phyloP scores from a whole-genome alignment of 176 grass and related monocot species.

The Stipa capillata region DNA sequence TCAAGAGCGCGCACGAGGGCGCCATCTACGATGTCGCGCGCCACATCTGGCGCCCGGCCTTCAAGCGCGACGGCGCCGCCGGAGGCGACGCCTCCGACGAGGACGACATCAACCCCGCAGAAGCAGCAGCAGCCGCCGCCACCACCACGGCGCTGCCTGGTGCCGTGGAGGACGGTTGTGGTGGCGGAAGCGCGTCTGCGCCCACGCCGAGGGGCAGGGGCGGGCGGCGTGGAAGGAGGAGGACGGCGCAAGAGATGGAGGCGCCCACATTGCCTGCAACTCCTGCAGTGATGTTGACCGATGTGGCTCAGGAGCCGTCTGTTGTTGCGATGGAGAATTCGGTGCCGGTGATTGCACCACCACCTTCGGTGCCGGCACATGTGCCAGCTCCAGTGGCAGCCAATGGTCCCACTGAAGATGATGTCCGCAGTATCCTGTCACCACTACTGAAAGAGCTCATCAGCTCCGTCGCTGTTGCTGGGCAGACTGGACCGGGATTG shows the following conservation, averaged over 20 bases:
- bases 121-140: not conserved
- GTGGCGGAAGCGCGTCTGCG: slow-evolving; percentile 8
- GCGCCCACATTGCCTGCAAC: slow-evolving; percentile 6
- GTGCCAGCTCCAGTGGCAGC: not conserved
- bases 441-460: slow-evolving; percentile 75
- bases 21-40: slow-evolving; percentile 75
- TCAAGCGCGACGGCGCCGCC: slow-evolving; percentile 42
- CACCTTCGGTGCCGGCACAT: too few species aligned
- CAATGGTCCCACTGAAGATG: slow-evolving; percentile 39
- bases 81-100: slow-evolving; percentile 59
- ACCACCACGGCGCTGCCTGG: not conserved
- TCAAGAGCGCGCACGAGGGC: slow-evolving; percentile 67
- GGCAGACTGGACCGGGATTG: slow-evolving; percentile 29
- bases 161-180: not conserved
- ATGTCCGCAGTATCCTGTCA: slow-evolving; percentile 45
- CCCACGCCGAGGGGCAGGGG: slow-evolving; percentile 28
- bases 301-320: slow-evolving; percentile 5
- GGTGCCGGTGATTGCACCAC: not conserved
- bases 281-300: not conserved
- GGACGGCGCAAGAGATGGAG: slow-evolving; percentile 30
- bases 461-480: slow-evolving; percentile 26
- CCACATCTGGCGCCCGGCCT: slow-evolving; percentile 65
- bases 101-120: slow-evolving; percentile 48
- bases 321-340: slow-evolving; percentile 29
- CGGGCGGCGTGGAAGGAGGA: slow-evolving; percentile 48